Evolutionary conservation across 345 rosid species (phyloP).

Genomic region (Salix caprea): DNA sequence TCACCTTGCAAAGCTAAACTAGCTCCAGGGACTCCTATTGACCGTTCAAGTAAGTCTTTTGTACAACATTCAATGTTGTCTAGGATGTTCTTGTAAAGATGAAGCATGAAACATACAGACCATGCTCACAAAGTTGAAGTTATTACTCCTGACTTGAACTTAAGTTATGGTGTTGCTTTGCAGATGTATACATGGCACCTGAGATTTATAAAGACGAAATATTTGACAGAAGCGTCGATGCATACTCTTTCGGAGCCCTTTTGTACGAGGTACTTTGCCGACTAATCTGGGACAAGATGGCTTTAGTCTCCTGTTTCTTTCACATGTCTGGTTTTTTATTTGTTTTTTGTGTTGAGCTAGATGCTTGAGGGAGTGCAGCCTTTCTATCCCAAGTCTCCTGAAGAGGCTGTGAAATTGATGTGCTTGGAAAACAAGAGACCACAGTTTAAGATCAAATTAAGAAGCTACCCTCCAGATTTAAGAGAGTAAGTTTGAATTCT

Average conservation of each 20-base stretch:
- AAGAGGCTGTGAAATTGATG: conserved; percentile 60
- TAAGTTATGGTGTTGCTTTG: conserved; percentile 16
- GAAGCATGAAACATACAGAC: background rate
- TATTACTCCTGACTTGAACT: background rate
- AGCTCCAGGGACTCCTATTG: conserved; percentile 39
- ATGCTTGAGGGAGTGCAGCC: conserved; percentile 83
- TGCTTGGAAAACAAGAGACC: conserved; percentile 73
- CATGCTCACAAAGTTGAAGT: background rate
- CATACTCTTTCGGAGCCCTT: conserved; percentile 78
- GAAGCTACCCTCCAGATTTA: conserved; percentile 69
- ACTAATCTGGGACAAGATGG: background rate
- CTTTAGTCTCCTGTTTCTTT: background rate
- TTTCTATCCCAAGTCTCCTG: conserved; percentile 64
- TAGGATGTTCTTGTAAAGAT: conserved; percentile 1
- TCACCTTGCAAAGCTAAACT: conserved; percentile 56
- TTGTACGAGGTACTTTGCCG: conserved; percentile 65
- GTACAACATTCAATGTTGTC: background rate
- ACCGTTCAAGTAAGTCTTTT: conserved; percentile 55
- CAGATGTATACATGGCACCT: conserved; percentile 76
- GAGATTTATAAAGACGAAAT: conserved; percentile 58
- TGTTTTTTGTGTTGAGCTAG: conserved; percentile 33
- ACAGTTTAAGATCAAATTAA: conserved; percentile 54
- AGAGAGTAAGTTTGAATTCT: conserved; percentile 59
- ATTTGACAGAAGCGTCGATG: conserved; percentile 74
- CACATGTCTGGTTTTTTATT: background rate